These are phyloP conservation scores for Spizellomyces punctatus DNA, from an alignment of 192 early-diverging fungal species.

Conservation along the genomic window DNA sequence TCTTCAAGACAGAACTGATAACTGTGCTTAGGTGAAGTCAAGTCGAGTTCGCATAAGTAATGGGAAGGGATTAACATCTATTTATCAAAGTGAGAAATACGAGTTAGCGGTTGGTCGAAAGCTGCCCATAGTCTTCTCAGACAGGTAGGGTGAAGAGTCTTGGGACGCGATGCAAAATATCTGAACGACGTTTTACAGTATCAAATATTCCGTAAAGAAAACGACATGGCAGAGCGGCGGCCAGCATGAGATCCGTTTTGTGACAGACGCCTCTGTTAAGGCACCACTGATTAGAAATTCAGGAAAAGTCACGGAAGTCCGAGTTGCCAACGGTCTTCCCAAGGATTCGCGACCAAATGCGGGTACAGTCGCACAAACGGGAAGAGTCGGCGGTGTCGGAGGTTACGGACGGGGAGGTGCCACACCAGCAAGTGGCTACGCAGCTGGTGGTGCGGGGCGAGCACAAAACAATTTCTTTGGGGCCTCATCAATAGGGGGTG, in stretches of 20 bases:
- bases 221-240: constrained; percentile 60
- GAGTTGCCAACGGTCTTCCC: constrained; percentile 45
- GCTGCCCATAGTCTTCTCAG: constrained; percentile 44
- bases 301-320: constrained; percentile 51
- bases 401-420: constrained; percentile 4
- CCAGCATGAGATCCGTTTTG: constrained; percentile 45
- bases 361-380: constrained; percentile 28
- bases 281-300: constrained; percentile 38
- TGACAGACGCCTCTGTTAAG: constrained; percentile 38
- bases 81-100: constrained; percentile 50
- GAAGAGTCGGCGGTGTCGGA: neutral
- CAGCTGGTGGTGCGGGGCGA: neutral
- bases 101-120: constrained; percentile 22
- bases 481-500: too few species aligned
- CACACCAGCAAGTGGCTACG: neutral
- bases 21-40: constrained; percentile 49
- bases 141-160: constrained; percentile 32
- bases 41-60: neutral
- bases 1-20: constrained; percentile 64
- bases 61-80: neutral
- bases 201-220: constrained; percentile 62
- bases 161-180: neutral
- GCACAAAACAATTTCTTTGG: neutral
- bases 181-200: constrained; percentile 22
- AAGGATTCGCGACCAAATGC: constrained; percentile 48